Percentiles rank a stretch among this genome's conserved stretches.
phyloP scores from a whole-genome alignment of 2,329 filamentous ascomycete genomes.

The Aspergillus quadrilineatus region DNA sequence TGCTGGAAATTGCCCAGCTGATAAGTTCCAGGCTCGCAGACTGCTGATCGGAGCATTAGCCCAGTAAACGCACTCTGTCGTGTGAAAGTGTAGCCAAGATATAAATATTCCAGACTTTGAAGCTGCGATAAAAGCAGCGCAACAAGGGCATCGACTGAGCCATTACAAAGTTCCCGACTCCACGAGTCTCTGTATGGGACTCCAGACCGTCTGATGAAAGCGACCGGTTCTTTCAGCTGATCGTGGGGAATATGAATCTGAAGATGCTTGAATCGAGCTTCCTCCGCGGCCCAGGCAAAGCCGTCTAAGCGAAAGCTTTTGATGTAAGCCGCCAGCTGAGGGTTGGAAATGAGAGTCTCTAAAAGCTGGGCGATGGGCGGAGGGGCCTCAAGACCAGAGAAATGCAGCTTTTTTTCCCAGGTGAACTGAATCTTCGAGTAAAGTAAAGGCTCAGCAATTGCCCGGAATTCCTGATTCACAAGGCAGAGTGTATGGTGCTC shows the following conservation, averaged over 20 bases:
- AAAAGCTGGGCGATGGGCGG: constrained; percentile 19
- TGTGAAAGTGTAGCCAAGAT: constrained; percentile 12
- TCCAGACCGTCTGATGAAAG: constrained; percentile 9
- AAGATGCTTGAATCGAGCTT: neutral
- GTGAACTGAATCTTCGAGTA: constrained; percentile 22
- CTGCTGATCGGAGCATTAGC: constrained; percentile 15
- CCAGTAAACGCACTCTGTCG: constrained; percentile 13
- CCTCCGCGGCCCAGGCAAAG: neutral
- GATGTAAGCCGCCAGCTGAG: constrained; percentile 18
- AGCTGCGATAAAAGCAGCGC: constrained; percentile 22
- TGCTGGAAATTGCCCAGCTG: neutral
- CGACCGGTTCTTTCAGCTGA: constrained; percentile 7
- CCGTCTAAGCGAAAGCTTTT: constrained; percentile 15
- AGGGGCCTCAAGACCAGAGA: constrained; percentile 1
- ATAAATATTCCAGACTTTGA: constrained; percentile 16
- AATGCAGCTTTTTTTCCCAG: constrained; percentile 7
- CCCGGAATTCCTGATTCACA: constrained; percentile 14
- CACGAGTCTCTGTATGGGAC: constrained; percentile 15
- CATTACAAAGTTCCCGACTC: constrained; percentile 18
- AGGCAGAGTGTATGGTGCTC: constrained; percentile 18
- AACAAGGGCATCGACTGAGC: constrained; percentile 19
- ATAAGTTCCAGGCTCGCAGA: constrained; percentile 1
- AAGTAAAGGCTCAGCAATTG: constrained; percentile 20
- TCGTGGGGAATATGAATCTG: neutral
- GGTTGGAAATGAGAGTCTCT: constrained; percentile 18